phyloP scores from a whole-genome alignment of 495 filamentous ascomycete genomes.

The Annulohypoxylon nitens region DNA sequence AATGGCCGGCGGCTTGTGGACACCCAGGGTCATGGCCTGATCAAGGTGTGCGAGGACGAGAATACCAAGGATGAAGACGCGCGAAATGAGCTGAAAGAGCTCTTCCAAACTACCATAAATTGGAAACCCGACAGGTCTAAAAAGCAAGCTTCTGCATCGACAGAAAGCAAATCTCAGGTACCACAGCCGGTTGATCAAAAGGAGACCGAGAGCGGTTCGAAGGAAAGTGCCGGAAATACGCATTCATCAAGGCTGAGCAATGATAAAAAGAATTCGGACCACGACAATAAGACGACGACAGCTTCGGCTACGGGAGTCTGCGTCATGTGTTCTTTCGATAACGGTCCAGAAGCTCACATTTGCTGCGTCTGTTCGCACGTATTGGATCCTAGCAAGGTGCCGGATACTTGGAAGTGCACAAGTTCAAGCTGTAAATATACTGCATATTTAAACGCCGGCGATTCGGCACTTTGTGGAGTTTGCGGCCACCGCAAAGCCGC shows the following conservation, averaged over 20 bases:
- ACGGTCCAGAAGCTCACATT: constrained; percentile 62
- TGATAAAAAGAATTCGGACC: constrained; percentile 23
- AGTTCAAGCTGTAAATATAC: constrained; percentile 65
- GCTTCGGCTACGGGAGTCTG: constrained; percentile 54
- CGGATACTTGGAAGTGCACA: constrained; percentile 70
- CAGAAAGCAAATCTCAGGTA: constrained; percentile 3
- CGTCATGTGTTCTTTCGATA: constrained; percentile 73
- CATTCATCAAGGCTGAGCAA: constrained; percentile 11
- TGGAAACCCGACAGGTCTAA: constrained; percentile 33
- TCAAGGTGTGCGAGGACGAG: constrained; percentile 80
- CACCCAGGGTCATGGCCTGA: constrained; percentile 69
- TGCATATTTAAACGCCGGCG: constrained; percentile 72
- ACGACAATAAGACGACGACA: constrained; percentile 18
- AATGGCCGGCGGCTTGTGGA: constrained; percentile 72
- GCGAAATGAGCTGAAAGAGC: constrained; percentile 71
- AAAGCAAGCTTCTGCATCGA: constrained; percentile 9
- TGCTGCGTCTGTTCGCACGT: constrained; percentile 77
- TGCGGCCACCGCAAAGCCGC: constrained; percentile 65
- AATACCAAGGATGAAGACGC: constrained; percentile 71
- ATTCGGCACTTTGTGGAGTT: constrained; percentile 74
- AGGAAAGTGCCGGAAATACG: constrained; percentile 10
- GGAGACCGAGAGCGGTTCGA: constrained; percentile 6
- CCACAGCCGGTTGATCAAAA: constrained; percentile 15
- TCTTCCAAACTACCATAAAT: constrained; percentile 56
- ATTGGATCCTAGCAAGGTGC: constrained; percentile 63